Percentiles rank a stretch among this genome's conserved stretches.
Conservation (phyloP, 2,329 filamentous ascomycete species). For the Erysiphe neolycopersici region DNA sequence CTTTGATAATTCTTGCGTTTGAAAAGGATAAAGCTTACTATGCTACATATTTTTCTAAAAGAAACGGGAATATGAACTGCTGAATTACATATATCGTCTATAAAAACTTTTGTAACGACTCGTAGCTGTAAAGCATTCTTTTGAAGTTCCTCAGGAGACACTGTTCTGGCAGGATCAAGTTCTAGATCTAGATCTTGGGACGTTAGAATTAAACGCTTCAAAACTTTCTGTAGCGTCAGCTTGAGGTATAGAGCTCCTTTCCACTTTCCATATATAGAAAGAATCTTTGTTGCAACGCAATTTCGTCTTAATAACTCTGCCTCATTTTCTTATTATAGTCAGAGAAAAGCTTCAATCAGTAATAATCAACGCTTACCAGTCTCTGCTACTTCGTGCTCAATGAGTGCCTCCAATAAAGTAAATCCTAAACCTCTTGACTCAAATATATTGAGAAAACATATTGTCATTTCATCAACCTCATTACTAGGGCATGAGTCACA, state of each 20-base stretch:
- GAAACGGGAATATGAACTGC: conserved; percentile 31
- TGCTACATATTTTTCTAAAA: conserved; percentile 40
- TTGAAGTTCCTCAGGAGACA: conserved; percentile 32
- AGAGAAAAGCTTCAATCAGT: neutral
- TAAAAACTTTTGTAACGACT: conserved; percentile 43
- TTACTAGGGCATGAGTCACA: conserved; percentile 37
- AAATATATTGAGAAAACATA: conserved; percentile 42
- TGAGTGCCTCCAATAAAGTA: conserved; percentile 34
- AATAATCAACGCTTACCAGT: conserved; percentile 21
- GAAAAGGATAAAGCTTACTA: conserved; percentile 19
- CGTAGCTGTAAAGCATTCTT: conserved; percentile 39
- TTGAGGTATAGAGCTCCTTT: conserved; percentile 37
- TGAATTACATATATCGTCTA: conserved; percentile 41
- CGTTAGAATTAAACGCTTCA: conserved; percentile 37
- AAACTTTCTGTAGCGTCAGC: conserved; percentile 35
- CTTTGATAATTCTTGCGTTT: neutral
- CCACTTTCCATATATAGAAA: conserved; percentile 46
- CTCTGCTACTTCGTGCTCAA: conserved; percentile 41
- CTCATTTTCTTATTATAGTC: conserved; percentile 26
- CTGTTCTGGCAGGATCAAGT: conserved; percentile 34
- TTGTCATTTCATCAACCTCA: conserved; percentile 41
- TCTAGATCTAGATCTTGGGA: conserved; percentile 42
- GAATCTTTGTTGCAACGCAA: conserved; percentile 46
- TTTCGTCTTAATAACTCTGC: conserved; percentile 39
- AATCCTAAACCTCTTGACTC: conserved; percentile 37